phyloP scores from a whole-genome alignment of 352 stramenopile genomes.

The Phytopythium montanum region DNA sequence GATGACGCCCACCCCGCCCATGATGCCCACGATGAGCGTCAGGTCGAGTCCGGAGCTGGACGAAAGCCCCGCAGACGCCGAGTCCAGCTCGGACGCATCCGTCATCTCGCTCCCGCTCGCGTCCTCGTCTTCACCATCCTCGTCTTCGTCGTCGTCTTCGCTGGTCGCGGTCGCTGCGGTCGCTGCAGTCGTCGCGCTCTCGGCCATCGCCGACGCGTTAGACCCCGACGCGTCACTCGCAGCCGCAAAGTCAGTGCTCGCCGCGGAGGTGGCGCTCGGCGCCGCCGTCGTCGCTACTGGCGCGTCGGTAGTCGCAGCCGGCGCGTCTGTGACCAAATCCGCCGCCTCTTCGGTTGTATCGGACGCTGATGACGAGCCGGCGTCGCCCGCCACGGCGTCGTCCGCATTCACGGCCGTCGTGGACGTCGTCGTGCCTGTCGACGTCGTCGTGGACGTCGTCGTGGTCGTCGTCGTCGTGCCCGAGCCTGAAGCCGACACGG shows the following conservation, averaged over 20 bases:
- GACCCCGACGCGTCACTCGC: background rate
- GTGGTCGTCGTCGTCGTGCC: background rate
- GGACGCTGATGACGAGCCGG: background rate
- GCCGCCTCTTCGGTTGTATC: too few relatives aligned
- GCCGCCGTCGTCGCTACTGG: background rate
- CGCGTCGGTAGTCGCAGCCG: background rate
- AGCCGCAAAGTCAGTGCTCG: background rate
- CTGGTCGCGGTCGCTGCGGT: background rate
- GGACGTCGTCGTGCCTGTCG: background rate
- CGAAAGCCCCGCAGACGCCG: constrained; percentile 8
- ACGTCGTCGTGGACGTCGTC: background rate
- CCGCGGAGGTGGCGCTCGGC: background rate
- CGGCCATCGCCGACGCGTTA: background rate
- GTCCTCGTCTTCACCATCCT: background rate
- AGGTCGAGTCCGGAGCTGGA: constrained; percentile 31
- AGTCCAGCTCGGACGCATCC: constrained; percentile 11
- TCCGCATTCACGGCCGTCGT: constrained; percentile 3
- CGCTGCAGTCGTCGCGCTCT: constrained; percentile 1
- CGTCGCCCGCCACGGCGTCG: constrained; percentile 1
- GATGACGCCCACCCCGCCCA: constrained; percentile 55
- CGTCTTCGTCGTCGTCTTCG: background rate
- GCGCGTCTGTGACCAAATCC: too few relatives aligned
- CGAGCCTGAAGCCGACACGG: background rate
- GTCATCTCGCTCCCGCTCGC: constrained; percentile 6
- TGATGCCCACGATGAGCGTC: constrained; percentile 51